Evolutionary conservation across 306 rosid species (phyloP), one percentile per base, ranked within the genome.

Genomic region (Cyamopsis tetragonoloba): DNA sequence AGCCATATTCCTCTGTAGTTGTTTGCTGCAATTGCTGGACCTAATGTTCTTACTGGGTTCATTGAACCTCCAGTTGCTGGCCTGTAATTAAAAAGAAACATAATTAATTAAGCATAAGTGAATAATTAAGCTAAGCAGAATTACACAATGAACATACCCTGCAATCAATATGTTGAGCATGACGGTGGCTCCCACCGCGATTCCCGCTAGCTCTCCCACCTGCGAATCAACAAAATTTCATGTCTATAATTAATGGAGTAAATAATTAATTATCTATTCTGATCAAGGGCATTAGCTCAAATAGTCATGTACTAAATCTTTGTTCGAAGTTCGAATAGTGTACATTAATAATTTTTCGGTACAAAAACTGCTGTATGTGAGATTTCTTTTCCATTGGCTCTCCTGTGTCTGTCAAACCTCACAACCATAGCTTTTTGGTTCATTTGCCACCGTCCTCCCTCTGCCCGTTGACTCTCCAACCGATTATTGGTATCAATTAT

Each of bases 161-260:
- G 96, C 91, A 7, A 85, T 76, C 62, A 90, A 91, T 12, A 87
- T 75, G 66, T 90, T 90, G 61, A 85, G 96, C 91, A 85, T 87
- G 14, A 90, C 96, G 0, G 88, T 87, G 13, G 88, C 96, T 39
- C 96, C 96, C 34, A 87, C 95, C 12, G 91, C 88, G 55, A 90
- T 83, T 80, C 96, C 96, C 5, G 96, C 96, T 14, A 90, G 66
- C 65, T 87, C 95, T 32, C 96, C 91, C 53, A 85, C 89, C 95
- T 90, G 76, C 82, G n/a, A n/a, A 63, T 1, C 20, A 26, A 1
- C 13, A 13, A 13, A 54, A 44, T 13, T 5, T 1, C 37, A 53
- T 18, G n/a, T n/a, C n/a, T n/a, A n/a, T n/a, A n/a, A n/a, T n/a
- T n/a, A n/a, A n/a, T n/a, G n/a, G n/a, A n/a, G n/a, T n/a, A n/a